A percentile compares a stretch with the other conserved stretches of the same genome.
Evolutionary conservation across 805 yeast species (phyloP).

Genomic region (Cyberlindnera lachancei): DNA sequence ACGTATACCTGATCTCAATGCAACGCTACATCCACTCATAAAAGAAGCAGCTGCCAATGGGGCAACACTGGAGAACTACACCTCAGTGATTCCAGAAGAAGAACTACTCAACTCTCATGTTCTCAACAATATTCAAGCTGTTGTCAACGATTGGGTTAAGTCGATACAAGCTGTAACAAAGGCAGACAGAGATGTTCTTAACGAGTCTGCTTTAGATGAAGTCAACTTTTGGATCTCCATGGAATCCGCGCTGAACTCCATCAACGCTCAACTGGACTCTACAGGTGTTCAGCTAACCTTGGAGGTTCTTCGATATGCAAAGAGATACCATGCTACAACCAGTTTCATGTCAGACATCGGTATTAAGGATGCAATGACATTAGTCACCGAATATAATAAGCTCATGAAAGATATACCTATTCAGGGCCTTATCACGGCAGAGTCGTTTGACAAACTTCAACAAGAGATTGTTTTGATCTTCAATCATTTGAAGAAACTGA

Average conservation of each 20-base stretch:
- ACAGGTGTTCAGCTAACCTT: conserved; percentile 51
- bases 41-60: conserved; percentile 30
- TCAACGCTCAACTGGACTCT: conserved; percentile 50
- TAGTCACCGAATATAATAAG: conserved; percentile 49
- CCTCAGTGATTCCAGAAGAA: conserved; percentile 27
- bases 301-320: conserved; percentile 56
- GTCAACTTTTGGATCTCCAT: conserved; percentile 71
- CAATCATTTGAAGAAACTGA: conserved; percentile 55
- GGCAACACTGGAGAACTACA: conserved; percentile 21
- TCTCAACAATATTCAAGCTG: conserved; percentile 61
- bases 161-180: conserved; percentile 51
- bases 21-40: conserved; percentile 45
- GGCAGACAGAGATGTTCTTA: conserved; percentile 42
- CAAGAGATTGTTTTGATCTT: conserved; percentile 42
- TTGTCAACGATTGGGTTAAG: conserved; percentile 69
- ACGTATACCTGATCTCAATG: conserved; percentile 56
- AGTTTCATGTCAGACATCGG: conserved; percentile 68
- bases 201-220: conserved; percentile 58
- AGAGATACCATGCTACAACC: conserved; percentile 74
- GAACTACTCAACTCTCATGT: conserved; percentile 43
- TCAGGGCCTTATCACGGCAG: conserved; percentile 43
- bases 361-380: conserved; percentile 42
- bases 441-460: conserved; percentile 36
- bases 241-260: conserved; percentile 49
- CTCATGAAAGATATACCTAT: conserved; percentile 68